Evolutionary conservation across 2,329 filamentous ascomycete species (phyloP).

Genomic region (Orbilia quercus): DNA sequence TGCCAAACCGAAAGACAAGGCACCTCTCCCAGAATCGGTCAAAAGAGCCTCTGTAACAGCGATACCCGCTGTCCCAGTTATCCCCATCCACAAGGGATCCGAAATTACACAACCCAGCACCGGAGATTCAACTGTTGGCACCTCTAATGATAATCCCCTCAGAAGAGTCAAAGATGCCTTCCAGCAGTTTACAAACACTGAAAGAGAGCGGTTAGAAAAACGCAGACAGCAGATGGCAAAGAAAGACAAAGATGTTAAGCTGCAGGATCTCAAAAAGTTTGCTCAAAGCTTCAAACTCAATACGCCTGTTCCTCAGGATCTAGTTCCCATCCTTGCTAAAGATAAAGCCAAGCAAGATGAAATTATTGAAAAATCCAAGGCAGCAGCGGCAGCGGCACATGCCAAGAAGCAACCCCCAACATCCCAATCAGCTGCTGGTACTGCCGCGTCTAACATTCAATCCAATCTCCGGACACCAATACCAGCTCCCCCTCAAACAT

Average conservation of each 20-base stretch:
- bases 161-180: conserved; percentile 70
- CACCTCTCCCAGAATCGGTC: conserved; percentile 60
- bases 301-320: conserved; percentile 88
- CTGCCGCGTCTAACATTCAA: conserved; percentile 22
- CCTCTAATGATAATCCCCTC: conserved; percentile 54
- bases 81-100: conserved; percentile 51
- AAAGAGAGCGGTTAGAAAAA: conserved; percentile 71
- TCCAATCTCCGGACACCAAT: conserved; percentile 47
- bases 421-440: conserved; percentile 28
- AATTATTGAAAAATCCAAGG: conserved; percentile 82
- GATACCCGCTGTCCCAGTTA: conserved; percentile 37
- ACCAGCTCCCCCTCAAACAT: conserved; percentile 43
- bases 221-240: conserved; percentile 64
- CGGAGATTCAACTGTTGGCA: conserved; percentile 8
- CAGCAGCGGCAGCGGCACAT: conserved; percentile 59
- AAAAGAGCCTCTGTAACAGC: conserved; percentile 47
- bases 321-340: conserved; percentile 95
- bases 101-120: conserved; percentile 28
- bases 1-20: conserved; percentile 62
- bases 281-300: conserved; percentile 92
- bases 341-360: conserved; percentile 93
- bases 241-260: conserved; percentile 86
- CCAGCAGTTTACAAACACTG: conserved; percentile 72
- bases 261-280: conserved; percentile 96
- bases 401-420: conserved; percentile 43